Evolutionary conservation across 208 protist species (phyloP), one percentile per base, ranked within the genome.

Genomic region (Acanthamoeba castellanii): DNA sequence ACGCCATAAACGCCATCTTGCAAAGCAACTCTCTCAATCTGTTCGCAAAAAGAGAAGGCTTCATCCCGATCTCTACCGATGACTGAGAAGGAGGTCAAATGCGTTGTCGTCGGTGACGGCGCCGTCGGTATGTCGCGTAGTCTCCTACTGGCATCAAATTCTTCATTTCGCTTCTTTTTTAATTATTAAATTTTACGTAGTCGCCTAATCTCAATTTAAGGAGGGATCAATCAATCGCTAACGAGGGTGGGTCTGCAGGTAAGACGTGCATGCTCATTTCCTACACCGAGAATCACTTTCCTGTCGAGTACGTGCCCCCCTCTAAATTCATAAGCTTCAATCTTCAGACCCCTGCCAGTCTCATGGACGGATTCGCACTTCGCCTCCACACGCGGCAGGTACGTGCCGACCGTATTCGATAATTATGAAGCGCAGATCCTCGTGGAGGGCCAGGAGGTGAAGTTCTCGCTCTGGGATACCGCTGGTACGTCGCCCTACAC

Each of bases 91-190:
- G 82, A 89, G 50, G 82, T 98, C 64, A 98, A 98, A 89, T 97
- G 95, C 93, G 97, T 98, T 22, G 96, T 98, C 42, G 97, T 98
- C n/a, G 97, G 97, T 45, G 97, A 98, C 95, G 97, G 97, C 95
- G 96, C 96, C 57, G 97, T 98, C 27, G 97, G 52, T 93, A 50
- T 9, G 20, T 0, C 59, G 5, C 30, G 27, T 47, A 16, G 25
- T 47, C 34, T 92, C 50, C 52, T 55, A 2, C 50, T 55, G 16
- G 50, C n/a, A 57, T 70, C 55, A 68, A 37, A 81, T 68, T 72
- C 74, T 72, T 72, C 30, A 32, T 64, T 9, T 45, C 18, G 0
- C 30, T 92, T 72, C 3, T 66, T 34, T 66, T 34, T 22, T 42
- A 82, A 82, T 72, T 93, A 37, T 93, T 37, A 82, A 82, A 70